A percentile compares a stretch with the other conserved stretches of the same genome.
These are phyloP conservation scores for Cephalotrichum gorgonifer DNA, from an alignment of 2,329 filamentous ascomycete genomes.

Conservation along the genomic window DNA sequence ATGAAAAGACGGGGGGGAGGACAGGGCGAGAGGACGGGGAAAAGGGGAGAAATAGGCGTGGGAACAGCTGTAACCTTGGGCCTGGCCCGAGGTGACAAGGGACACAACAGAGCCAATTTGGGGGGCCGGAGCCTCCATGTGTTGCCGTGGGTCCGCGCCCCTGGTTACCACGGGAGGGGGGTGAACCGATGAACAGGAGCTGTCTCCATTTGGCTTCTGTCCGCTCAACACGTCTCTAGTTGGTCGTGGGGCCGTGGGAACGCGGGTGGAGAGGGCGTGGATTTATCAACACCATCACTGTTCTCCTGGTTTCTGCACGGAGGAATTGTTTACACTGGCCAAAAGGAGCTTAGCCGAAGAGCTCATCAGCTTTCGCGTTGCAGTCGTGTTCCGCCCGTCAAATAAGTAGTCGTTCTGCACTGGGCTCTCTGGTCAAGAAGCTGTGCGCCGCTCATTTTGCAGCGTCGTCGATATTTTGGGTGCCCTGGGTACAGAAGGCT, in stretches of 20 bases:
- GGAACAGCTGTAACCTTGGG: background rate
- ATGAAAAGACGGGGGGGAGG: conserved; percentile 2
- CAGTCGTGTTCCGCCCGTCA: background rate
- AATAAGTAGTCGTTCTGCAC: no score
- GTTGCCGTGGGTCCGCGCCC: background rate
- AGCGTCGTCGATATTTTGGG: no score
- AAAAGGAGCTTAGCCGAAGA: background rate
- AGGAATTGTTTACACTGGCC: background rate
- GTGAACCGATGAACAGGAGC: background rate
- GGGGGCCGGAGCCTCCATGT: background rate
- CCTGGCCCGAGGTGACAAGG: background rate
- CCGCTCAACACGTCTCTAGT: background rate
- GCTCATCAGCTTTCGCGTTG: background rate
- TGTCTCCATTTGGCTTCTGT: background rate
- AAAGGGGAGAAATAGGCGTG: conserved; percentile 5
- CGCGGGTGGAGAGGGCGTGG: background rate
- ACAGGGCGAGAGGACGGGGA: background rate
- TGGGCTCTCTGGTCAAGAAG: no score
- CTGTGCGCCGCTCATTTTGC: no score
- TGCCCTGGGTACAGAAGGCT: no score
- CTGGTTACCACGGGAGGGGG: background rate
- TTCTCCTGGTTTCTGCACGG: no score
- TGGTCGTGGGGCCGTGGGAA: background rate
- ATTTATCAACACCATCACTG: background rate
- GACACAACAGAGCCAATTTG: background rate